Conservation (phyloP, 1,284 basidiomycete species). For the Boletus smithii region DNA sequence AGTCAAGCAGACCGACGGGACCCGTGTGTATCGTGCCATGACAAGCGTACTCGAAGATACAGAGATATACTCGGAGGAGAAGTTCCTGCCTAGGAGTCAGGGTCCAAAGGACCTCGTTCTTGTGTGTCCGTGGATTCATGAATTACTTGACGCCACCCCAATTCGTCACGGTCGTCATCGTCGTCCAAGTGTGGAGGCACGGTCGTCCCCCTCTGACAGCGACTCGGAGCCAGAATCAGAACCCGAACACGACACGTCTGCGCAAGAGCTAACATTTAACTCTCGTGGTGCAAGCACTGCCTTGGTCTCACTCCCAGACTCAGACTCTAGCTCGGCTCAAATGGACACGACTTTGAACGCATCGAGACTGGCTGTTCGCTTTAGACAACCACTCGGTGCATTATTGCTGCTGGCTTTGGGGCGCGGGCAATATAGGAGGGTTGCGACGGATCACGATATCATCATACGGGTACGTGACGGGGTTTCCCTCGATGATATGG, state of each 20-base stretch:
- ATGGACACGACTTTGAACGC: background rate
- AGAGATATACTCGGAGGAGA: constrained; percentile 7
- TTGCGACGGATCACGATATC: constrained; percentile 17
- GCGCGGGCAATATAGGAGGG: constrained; percentile 14
- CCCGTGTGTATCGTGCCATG: constrained; percentile 10
- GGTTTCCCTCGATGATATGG: constrained; percentile 7
- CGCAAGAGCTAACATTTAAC: background rate
- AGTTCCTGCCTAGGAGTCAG: background rate
- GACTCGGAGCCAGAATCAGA: constrained; percentile 4
- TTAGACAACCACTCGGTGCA: constrained; percentile 15
- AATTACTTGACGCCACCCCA: constrained; percentile 2
- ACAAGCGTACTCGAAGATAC: constrained; percentile 13
- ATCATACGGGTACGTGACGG: constrained; percentile 6
- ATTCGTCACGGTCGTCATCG: too few relatives aligned
- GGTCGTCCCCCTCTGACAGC: background rate
- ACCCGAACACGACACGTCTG: background rate
- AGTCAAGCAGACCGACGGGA: background rate
- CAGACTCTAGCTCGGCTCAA: background rate
- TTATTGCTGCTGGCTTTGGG: constrained; percentile 11
- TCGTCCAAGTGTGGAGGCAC: background rate
- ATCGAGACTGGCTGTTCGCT: constrained; percentile 9
- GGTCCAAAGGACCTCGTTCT: constrained; percentile 10
- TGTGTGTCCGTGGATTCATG: constrained; percentile 22
- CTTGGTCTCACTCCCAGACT: background rate
- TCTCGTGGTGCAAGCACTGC: too few relatives aligned